Base-by-base conservation (phyloP, 1,139 yeast genomes). In the Blastobotrys petasosporus region DNA sequence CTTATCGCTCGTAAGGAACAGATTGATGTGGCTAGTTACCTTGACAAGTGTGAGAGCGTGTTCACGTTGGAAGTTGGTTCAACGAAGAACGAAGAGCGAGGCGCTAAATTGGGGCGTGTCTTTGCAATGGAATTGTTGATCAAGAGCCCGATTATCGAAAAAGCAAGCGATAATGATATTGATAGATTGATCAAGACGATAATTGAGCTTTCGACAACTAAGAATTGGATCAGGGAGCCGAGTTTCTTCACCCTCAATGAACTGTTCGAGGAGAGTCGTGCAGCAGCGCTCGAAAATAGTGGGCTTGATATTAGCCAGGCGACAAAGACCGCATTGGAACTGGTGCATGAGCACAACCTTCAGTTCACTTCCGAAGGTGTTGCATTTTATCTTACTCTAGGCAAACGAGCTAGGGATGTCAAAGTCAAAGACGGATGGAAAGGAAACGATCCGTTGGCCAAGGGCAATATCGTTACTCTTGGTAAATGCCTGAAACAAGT, bases 181-280 rank as follows among this genome's bases (percentile, higher is more conserved):
- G 56, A 59, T 25, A 52, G 57, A 11, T 76, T 79, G 51, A 67
- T 76, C 25, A 67, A 70, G 5, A 63, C 69, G 32, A 60, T 85
- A 35, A 63, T 85, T n/a, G 77, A 75, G 20, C 69, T 90, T 49
- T 76, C 94, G 0, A 63, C 70, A 25, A 57, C 68, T 30, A 90
- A 90, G 63, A 76, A 87, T 2, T 90, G 97, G 97, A 75, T 90
- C 39, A 71, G 95, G 50, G 97, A 90, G 65, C 79, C 94, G 4
- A 75, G 88, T 37, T 71, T 85, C 54, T 85, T 74, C 59, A 82
- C 94, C 1, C 69, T 90, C 42, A 78, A 77, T 54, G 80, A 77
- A 46, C 72, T 83, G 9, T 51, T 78, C 6, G 56, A 61, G 23
- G 54, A 61, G 0, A 50, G 51, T 2, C 52, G 61, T 20, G 50